Percentiles rank a stretch among this genome's conserved stretches.
phyloP scores from a whole-genome alignment of 2,329 filamentous ascomycete species.

The Diaporthe citri region DNA sequence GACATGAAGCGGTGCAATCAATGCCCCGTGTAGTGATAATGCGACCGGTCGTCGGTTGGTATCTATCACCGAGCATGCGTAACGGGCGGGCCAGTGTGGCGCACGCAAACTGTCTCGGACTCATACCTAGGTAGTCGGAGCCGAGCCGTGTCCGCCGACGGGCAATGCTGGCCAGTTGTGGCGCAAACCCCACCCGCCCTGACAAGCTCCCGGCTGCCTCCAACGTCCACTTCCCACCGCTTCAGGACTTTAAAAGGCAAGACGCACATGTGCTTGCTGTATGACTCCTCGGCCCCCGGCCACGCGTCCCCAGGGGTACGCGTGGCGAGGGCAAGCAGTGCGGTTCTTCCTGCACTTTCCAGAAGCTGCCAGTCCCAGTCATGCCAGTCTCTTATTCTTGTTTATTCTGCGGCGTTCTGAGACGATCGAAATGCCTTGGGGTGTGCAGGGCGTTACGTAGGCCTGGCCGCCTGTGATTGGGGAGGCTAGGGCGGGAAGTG shows the following conservation, averaged over 20 bases:
- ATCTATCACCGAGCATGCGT: conserved; percentile 1
- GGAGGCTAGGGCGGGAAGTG: conserved; percentile 10
- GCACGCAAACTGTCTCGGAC: background rate
- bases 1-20: background rate
- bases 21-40: background rate
- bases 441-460: conserved; percentile 23
- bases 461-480: conserved; percentile 23
- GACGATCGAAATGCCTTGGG: background rate
- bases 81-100: background rate
- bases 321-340: conserved; percentile 7
- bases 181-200: conserved; percentile 10
- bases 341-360: background rate
- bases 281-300: conserved; percentile 32
- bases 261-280: background rate
- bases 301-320: conserved; percentile 15
- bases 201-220: background rate
- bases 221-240: background rate
- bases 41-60: background rate
- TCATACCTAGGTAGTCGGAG: background rate
- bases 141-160: conserved; percentile 5
- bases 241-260: background rate
- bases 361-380: background rate
- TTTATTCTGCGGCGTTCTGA: background rate
- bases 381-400: background rate
- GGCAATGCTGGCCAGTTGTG: conserved; percentile 14